Base-by-base conservation (phyloP, 163 green algal species). In the Coccomyxa subellipsoidea region DNA sequence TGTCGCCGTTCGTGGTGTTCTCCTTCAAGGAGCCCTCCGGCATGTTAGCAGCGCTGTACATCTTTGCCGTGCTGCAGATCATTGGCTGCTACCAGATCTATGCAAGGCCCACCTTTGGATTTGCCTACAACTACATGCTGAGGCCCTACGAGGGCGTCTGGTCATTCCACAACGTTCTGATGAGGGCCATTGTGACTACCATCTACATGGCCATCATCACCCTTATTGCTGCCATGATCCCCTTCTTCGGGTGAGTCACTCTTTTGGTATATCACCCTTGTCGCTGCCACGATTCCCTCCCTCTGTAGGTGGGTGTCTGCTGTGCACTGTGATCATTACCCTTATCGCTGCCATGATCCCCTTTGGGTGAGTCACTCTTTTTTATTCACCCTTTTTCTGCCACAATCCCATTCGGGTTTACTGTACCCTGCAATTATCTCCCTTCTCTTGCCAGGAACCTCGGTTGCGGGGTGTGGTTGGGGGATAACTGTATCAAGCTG, bases 31-130 rank as follows among this genome's bases (percentile, higher is more conserved):
- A 69, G n/a, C 83, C 85, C 9, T 84, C 83, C 31, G 86, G 84
- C 76, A 80, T 83, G 23, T 54, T 89, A 2, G 84, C 82, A 23
- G 47, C 88, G 39, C 34, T 66, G 10, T 82, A 87, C 69, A 82
- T 90, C 47, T 80, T 85, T 40, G 87, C 87, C 0, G 80, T 90
- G 12, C 35, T 90, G 15, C 87, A 90, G 78, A 85, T 90, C 29
- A 32, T 85, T 23, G 87, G 87, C n/a, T 90, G 87, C 73, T 90
- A 89, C 39, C 87, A 90, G 84, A 79, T 79, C 37, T 79, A 69
- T 32, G n/a, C 8, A 9, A 36, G 38, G 23, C 38, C 38, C 3
- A 66, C 75, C 23, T 80, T 80, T 80, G 75, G 70, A n/a, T 77
- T 77, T 23, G 32, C 34, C 7, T 77, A 77, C 70, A 77, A 77